A percentile compares a stretch with the other conserved stretches of the same genome.
Conservation (phyloP, 192 early-diverging fungal genomes). For the Rhizophagus prolifer region DNA sequence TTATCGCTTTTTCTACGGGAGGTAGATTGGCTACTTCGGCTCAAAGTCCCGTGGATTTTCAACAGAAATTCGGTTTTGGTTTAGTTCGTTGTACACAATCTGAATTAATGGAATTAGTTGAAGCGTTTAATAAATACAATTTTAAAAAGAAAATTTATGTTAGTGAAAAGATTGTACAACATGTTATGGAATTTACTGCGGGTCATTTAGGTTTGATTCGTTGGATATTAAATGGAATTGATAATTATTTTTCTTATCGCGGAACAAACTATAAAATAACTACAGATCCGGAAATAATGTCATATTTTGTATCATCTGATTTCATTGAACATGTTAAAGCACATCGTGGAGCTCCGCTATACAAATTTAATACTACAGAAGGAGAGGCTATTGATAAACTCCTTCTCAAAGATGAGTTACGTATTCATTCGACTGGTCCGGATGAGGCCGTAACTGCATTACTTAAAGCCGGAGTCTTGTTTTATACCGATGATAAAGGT, state of each 20-base stretch:
- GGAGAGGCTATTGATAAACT: constrained; percentile 23
- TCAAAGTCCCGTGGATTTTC: constrained; percentile 28
- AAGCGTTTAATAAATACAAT: constrained; percentile 20
- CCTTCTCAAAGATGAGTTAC: constrained; percentile 4
- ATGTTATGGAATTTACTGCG: constrained; percentile 27
- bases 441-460: constrained; percentile 6
- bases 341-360: constrained; percentile 22
- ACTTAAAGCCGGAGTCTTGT: constrained; percentile 18
- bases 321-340: constrained; percentile 29
- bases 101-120: constrained; percentile 19
- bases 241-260: constrained; percentile 27
- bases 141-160: constrained; percentile 23
- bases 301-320: constrained; percentile 15
- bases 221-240: constrained; percentile 28
- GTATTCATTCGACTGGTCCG: neutral
- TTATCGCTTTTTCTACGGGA: constrained; percentile 24
- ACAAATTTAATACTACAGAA: constrained; percentile 17
- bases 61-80: constrained; percentile 26
- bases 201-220: constrained; percentile 22
- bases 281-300: constrained; percentile 20
- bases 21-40: constrained; percentile 10
- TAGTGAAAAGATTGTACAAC: constrained; percentile 19
- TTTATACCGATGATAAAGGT: constrained; percentile 25
- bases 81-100: constrained; percentile 7
- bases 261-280: constrained; percentile 20